Evolutionary conservation across 164 flowering plant species (phyloP).

Genomic region (Annona squamosa): DNA sequence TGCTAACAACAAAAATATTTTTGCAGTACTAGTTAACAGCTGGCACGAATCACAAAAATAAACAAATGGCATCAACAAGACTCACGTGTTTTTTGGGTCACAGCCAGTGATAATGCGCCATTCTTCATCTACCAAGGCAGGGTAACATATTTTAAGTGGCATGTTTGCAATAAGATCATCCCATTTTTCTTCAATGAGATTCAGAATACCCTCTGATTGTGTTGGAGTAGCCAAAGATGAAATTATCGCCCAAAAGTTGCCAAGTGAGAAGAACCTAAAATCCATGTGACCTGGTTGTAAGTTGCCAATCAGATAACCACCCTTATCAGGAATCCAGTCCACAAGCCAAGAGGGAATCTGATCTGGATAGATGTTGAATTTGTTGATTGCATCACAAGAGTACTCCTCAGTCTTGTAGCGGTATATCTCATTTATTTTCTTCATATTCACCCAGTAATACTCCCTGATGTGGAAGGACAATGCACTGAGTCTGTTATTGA

Average conservation of each 20-base stretch:
- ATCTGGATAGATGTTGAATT: constrained; percentile 90
- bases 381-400: constrained; percentile 77
- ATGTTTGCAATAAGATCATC: constrained; percentile 74
- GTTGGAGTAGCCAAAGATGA: constrained; percentile 75
- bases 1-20: no score
- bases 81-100: constrained; percentile 97
- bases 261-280: constrained; percentile 85
- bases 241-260: constrained; percentile 82
- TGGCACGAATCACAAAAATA: no score
- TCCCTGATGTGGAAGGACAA: constrained; percentile 84
- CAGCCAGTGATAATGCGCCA: constrained; percentile 91
- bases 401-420: constrained; percentile 93
- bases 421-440: constrained; percentile 82
- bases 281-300: constrained; percentile 96
- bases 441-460: constrained; percentile 84
- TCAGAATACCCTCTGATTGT: constrained; percentile 69
- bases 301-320: constrained; percentile 84
- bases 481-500: constrained; percentile 87
- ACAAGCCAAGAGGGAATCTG: constrained; percentile 85
- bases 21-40: no score
- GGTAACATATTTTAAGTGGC: constrained; percentile 86
- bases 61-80: background rate
- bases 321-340: constrained; percentile 82
- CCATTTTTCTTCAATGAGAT: constrained; percentile 80
- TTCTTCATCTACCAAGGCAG: constrained; percentile 71